Evolutionary conservation across 768 basidiomycete genomes (phyloP), one percentile per base, ranked within the genome.

Genomic region (Boletus subparvulus): DNA sequence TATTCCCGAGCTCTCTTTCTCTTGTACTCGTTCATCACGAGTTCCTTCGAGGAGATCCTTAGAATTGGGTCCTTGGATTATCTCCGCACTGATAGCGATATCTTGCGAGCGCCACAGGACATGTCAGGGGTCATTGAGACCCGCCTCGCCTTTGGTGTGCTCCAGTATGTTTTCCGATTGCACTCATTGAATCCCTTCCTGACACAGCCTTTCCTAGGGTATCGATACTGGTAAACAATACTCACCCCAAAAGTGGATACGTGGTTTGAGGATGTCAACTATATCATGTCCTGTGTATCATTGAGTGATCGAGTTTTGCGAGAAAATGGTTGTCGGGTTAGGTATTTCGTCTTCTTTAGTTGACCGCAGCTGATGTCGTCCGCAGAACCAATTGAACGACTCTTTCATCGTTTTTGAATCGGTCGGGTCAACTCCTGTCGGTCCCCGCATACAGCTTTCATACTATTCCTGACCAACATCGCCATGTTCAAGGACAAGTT

Each of bases 21-120:
- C 12, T 40, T 28, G 42, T 28, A 17, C 24, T 58, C 21, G 50
- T 30, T 13, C 24, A 21, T 32, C 6, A 30, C 3, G 4, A 45
- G 57, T 35, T 50, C 49, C 32, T 57, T 45, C 17, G 6, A 45
- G 41, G 43, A 49, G 35, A 56, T 50, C 17, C 35, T 45, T 11
- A 39, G 36, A 40, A 50, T 56, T 17, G 54, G 54, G 6, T 57
- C 57, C 28, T 30, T 43, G 8, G 32, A 26, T n/a, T 45, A 50
- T 33, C 19, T 56, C 5, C 55, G 42, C 9, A 28, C 37, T 4
- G 24, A 50, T 4, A 14, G 0, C 16, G 57, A 50, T 21, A 45
- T 56, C 26, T 40, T 56, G 24, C 47, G 16, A 45, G 24, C 42
- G 24, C 56, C 6, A 30, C 17, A 30, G 33, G 4, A 19, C 17